Evolutionary conservation across 495 filamentous ascomycete species (phyloP).

Genomic region (Hypoxylon fuscum): DNA sequence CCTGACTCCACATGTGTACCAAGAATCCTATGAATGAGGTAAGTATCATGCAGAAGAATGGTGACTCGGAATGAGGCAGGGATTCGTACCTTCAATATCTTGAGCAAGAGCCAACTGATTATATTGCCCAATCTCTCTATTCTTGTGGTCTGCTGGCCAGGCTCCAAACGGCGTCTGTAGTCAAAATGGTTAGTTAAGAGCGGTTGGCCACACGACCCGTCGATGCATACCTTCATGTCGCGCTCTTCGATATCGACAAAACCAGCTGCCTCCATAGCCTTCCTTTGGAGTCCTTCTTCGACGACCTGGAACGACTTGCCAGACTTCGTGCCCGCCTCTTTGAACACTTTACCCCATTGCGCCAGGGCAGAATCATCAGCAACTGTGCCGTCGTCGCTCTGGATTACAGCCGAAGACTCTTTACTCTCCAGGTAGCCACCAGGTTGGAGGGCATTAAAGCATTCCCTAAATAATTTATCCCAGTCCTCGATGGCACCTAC

Average conservation of each 20-base stretch:
- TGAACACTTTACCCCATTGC: constrained; percentile 56
- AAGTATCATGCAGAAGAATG: not conserved
- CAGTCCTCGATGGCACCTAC: constrained; percentile 66
- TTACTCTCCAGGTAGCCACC: constrained; percentile 57
- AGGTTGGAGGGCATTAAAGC: constrained; percentile 41
- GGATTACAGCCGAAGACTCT: constrained; percentile 53
- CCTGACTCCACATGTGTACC: constrained; percentile 42
- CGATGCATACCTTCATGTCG: constrained; percentile 50
- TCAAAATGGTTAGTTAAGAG: not conserved
- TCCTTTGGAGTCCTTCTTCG: constrained; percentile 46
- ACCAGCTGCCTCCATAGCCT: constrained; percentile 48
- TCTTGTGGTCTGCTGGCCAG: constrained; percentile 60
- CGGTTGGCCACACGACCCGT: not conserved
- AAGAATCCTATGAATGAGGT: constrained; percentile 41
- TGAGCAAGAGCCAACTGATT: constrained; percentile 32
- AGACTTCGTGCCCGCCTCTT: constrained; percentile 53
- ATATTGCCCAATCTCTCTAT: constrained; percentile 60
- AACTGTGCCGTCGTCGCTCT: constrained; percentile 62
- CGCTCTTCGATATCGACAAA: constrained; percentile 53
- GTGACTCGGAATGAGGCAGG: not conserved
- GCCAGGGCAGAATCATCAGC: constrained; percentile 52
- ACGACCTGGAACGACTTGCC: constrained; percentile 59
- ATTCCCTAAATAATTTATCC: constrained; percentile 49
- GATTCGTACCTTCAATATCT: constrained; percentile 44
- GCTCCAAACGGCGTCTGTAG: constrained; percentile 55